Conservation (phyloP, 148 eudicot species). For the Agrostemma githago region DNA sequence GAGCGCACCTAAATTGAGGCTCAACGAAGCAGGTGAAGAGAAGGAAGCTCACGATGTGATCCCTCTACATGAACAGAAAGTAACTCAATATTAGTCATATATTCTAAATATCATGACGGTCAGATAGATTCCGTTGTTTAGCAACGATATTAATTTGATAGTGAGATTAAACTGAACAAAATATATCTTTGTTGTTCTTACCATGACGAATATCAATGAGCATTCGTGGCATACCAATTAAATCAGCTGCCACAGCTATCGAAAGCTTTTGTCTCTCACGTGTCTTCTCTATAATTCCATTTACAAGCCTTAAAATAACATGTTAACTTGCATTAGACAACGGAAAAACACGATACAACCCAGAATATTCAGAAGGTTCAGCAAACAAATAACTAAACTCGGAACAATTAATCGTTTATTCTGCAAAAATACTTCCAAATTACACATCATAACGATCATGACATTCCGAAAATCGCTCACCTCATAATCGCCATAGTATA, state of each 20-base stretch:
- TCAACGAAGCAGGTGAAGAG: conserved; percentile 67
- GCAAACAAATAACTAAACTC: not conserved
- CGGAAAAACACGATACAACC: conserved; percentile 7
- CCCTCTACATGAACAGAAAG: conserved; percentile 51
- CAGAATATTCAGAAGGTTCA: not conserved
- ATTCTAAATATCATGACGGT: not conserved
- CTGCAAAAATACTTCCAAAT: not conserved
- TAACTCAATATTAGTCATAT: not conserved
- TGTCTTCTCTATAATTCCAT: conserved; percentile 73
- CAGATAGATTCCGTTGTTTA: not conserved
- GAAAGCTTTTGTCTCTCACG: conserved; percentile 56
- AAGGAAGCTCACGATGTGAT: conserved; percentile 92
- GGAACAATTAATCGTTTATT: not conserved
- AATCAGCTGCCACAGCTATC: conserved; percentile 70
- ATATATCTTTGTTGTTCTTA: conserved; percentile 23
- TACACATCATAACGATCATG: not conserved
- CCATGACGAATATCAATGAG: conserved; percentile 96
- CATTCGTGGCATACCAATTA: conserved; percentile 72
- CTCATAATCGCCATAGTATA: conserved; percentile 85
- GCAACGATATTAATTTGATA: not conserved
- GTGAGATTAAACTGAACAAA: not conserved
- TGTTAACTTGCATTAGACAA: conserved; percentile 21
- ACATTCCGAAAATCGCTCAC: conserved; percentile 26
- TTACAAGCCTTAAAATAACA: conserved; percentile 68
- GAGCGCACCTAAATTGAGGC: conserved; percentile 61